phyloP scores from a whole-genome alignment of 768 basidiomycete genomes.

The Boletales sp. region DNA sequence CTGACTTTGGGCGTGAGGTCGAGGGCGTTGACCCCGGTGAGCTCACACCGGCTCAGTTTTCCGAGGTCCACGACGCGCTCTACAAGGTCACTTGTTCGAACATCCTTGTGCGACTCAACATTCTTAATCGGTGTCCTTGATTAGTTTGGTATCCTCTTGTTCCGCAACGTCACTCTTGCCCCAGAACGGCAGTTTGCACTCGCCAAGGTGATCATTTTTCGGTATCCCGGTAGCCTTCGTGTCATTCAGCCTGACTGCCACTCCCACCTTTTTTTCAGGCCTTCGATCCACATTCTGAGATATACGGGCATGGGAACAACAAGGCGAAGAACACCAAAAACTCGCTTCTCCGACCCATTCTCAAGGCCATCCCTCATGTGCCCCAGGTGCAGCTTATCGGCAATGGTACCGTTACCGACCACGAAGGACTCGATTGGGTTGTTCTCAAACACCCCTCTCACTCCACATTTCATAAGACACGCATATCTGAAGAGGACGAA shows the following conservation, averaged over 20 bases:
- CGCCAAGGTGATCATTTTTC: conserved; percentile 56
- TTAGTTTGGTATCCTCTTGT: conserved; percentile 72
- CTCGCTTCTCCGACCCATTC: conserved; percentile 84
- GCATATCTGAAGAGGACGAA: conserved; percentile 70
- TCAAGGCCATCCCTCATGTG: conserved; percentile 86
- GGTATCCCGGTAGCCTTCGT: too few species aligned
- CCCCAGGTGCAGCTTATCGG: conserved; percentile 93
- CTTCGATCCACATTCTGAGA: conserved; percentile 61
- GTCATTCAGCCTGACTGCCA: background rate
- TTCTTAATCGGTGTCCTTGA: background rate
- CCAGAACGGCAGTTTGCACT: conserved; percentile 84
- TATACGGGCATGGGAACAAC: conserved; percentile 87
- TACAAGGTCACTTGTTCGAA: conserved; percentile 56
- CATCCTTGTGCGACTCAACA: background rate
- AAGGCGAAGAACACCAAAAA: conserved; percentile 71
- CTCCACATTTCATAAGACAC: conserved; percentile 82
- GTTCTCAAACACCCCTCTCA: conserved; percentile 85
- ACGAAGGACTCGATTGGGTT: conserved; percentile 76
- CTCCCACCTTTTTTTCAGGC: conserved; percentile 43
- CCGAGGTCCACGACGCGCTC: conserved; percentile 64
- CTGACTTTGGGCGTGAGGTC: conserved; percentile 74
- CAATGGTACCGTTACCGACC: conserved; percentile 75
- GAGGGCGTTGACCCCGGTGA: conserved; percentile 66
- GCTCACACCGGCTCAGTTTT: conserved; percentile 57
- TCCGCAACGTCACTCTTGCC: conserved; percentile 61